Conservation (phyloP, 306 rosid genomes). For the Carpinus viminea region DNA sequence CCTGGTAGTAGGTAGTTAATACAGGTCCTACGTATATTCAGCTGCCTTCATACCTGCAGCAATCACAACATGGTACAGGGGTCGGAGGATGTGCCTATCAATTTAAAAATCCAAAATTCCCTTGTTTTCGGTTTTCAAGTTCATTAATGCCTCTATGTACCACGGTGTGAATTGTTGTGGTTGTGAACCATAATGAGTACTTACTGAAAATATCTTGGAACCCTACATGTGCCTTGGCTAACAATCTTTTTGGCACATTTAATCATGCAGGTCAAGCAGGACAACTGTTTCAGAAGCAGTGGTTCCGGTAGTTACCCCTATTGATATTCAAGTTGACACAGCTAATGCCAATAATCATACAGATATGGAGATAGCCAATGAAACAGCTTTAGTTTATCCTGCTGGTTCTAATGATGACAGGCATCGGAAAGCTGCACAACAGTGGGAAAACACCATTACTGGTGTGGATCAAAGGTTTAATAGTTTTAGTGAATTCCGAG, state of each 20-base stretch:
- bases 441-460: slow-evolving; percentile 95
- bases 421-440: slow-evolving; percentile 78
- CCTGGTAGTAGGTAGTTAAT: slow-evolving; percentile 84
- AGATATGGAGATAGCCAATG: slow-evolving; percentile 47
- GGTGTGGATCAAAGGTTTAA: slow-evolving; percentile 95
- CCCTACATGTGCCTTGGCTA: slow-evolving; percentile 20
- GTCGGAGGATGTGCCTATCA: not conserved
- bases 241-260: slow-evolving; percentile 25
- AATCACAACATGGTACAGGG: slow-evolving; percentile 22
- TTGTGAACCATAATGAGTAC: slow-evolving; percentile 19
- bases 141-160: slow-evolving; percentile 12
- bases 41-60: slow-evolving; percentile 19
- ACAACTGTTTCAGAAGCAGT: slow-evolving; percentile 84
- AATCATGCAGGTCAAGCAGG: slow-evolving; percentile 79
- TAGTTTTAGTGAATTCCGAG: slow-evolving; percentile 87
- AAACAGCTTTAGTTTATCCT: slow-evolving; percentile 39
- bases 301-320: slow-evolving; percentile 59
- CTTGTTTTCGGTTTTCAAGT: not conserved
- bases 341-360: slow-evolving; percentile 34
- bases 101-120: not conserved
- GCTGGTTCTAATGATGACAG: slow-evolving; percentile 47
- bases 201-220: not conserved
- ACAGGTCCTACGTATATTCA: not conserved
- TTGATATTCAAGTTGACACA: slow-evolving; percentile 40
- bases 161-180: slow-evolving; percentile 14